These are phyloP conservation scores for Cryptococcus jaspeensis DNA, from an alignment of 1,284 basidiomycete genomes.

Conservation along the genomic window DNA sequence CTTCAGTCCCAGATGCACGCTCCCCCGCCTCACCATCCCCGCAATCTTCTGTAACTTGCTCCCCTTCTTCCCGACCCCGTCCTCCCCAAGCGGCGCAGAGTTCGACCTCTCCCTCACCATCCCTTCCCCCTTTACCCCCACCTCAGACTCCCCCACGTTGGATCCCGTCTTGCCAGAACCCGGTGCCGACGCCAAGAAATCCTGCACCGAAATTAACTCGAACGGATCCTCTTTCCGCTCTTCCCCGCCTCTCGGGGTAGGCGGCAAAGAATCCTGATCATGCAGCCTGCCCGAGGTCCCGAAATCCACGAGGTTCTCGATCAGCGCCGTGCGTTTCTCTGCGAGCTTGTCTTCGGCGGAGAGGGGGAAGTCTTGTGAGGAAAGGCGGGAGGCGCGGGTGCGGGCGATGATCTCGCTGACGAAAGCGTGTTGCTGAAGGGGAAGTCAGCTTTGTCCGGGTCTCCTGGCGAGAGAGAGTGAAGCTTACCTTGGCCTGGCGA, in stretches of 20 bases:
- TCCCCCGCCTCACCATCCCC: constrained; percentile 24
- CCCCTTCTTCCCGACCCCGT: constrained; percentile 6
- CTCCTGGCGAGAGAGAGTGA: not conserved
- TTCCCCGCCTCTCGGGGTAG: constrained; percentile 18
- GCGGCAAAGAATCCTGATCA: constrained; percentile 30
- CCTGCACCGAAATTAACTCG: constrained; percentile 32
- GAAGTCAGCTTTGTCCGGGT: constrained; percentile 1
- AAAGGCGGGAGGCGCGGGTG: constrained; percentile 17
- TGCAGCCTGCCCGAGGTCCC: constrained; percentile 25
- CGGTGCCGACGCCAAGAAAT: constrained; percentile 21
- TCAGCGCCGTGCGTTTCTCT: constrained; percentile 16
- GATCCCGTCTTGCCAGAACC: not conserved
- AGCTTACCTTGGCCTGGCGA: not conserved
- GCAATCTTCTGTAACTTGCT: constrained; percentile 21
- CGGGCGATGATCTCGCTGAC: constrained; percentile 18
- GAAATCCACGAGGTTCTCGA: constrained; percentile 23
- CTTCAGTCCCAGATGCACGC: constrained; percentile 22
- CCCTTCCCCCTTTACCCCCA: not conserved
- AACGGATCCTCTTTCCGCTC: constrained; percentile 13
- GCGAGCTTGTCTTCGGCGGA: constrained; percentile 17
- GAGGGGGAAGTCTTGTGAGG: constrained; percentile 27
- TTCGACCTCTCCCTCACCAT: constrained; percentile 5
- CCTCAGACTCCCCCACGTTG: not conserved
- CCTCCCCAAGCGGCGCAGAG: constrained; percentile 10
- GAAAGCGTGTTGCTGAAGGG: constrained; percentile 21